A percentile compares a stretch with the other conserved stretches of the same genome.
These are phyloP conservation scores for Phytopythium montanum DNA, from an alignment of 352 stramenopile genomes.

Conservation along the genomic window DNA sequence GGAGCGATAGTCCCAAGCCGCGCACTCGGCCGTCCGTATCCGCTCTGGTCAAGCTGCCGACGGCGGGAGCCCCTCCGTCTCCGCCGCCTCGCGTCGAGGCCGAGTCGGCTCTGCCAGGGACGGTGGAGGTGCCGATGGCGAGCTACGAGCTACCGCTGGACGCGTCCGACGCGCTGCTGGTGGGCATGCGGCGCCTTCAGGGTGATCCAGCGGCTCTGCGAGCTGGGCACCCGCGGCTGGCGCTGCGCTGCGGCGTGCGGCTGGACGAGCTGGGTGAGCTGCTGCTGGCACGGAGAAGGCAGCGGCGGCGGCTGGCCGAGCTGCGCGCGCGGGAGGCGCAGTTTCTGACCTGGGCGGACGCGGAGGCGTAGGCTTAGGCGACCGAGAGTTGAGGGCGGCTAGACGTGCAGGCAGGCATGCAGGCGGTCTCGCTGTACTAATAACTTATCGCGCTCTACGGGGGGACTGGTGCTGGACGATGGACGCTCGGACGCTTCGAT, in stretches of 20 bases:
- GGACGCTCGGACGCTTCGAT: neutral
- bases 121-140: constrained; percentile 36
- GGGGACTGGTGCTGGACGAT: neutral
- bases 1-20: neutral
- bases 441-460: neutral
- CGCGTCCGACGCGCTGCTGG: constrained; percentile 40
- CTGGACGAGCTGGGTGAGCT: constrained; percentile 39
- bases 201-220: constrained; percentile 20
- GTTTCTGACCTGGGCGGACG: constrained; percentile 40
- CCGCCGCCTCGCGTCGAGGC: too few species aligned
- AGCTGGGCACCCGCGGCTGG: constrained; percentile 48
- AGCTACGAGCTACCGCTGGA: constrained; percentile 67
- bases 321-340: constrained; percentile 42
- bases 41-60: neutral
- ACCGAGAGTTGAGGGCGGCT: neutral
- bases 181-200: constrained; percentile 5
- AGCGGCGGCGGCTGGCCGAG: constrained; percentile 29
- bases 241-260: constrained; percentile 48
- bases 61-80: neutral
- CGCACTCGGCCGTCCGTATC: neutral
- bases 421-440: constrained; percentile 1
- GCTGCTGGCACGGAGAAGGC: constrained; percentile 35
- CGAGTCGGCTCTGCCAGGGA: neutral
- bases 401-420: neutral
- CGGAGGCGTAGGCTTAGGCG: neutral